Base-by-base conservation (phyloP, 116 monocot genomes). In the Thalassia testudinum region DNA sequence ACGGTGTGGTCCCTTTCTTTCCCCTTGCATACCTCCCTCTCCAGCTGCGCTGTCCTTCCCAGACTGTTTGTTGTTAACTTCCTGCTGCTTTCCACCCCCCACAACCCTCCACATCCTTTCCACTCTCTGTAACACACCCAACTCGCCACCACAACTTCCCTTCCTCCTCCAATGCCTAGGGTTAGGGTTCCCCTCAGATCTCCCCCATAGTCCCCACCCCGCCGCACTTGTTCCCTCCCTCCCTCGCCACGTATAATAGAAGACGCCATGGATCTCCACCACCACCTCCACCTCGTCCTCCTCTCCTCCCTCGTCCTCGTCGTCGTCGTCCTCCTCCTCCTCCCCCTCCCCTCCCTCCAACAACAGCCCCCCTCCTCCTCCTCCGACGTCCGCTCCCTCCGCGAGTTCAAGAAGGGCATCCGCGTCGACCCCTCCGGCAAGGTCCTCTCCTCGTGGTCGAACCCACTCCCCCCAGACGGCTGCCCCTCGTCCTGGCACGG, bases 371-470 rank as follows among this genome's bases (percentile, higher is more conserved):
- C 20, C 28, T 17, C 60, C 37, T 19, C 52, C 47, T 34, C 30
- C 30, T 3, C 3, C 30, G 95, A 95, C 59, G 21, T 70, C 56
- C 61, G 34, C 13, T 63, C 87, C 16, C 76, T 93, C 20, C 61
- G 83, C 17, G 87, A 81, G 68, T 87, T 93, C 81, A 83, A 76
- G 75, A 81, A 87, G 62, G 84, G 80, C 40, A 87, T 93, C 71
- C 28, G 29, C 29, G 17, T 34, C 21, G 80, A 78, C 66, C 78
- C 78, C 19, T 54, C 69, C 3, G 80, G 80, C 20, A 42, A 53
- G 29, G 63, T 78, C 42, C 49, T 67, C 61, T 11, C 53, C 15
- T 67, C 80, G 7, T 80, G 80, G 77, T 34, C 30, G 6, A 25
- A 37, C 30, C 21, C 27, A 50, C 8, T n/a, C 27, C 20, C 23